Base-by-base conservation (phyloP, 1,139 yeast species). In the Hansenula anomala region DNA sequence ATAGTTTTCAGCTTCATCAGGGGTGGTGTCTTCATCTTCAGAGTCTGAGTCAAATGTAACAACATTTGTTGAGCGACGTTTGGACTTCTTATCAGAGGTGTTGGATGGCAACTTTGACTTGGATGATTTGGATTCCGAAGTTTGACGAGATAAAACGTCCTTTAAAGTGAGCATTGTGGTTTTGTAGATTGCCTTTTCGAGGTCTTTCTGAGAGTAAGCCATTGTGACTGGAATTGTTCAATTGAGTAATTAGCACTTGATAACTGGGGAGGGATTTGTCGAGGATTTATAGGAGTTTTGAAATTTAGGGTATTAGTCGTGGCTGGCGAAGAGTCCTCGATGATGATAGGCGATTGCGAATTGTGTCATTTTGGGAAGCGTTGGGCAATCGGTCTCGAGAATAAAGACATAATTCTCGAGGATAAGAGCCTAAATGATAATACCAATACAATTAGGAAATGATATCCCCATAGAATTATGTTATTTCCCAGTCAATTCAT, bases 21-120 rank as follows among this genome's bases (percentile, higher is more conserved):
- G 26, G 10, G 34, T 27, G 10, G 33, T 14, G 7, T 30, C 33
- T 15, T 36, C 33, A n/a, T 20, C 32, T 11, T 30, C 38, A 15
- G 15, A 15, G 12, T 31, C 29, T 12, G 36, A 34, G 27, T 34
- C 36, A 14, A 34, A 34, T 5, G 27, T 16, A 8, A 34, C 33
- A n/a, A 33, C 29, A 8, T n/a, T n/a, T n/a, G 7, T 11, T 20
- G 23, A 20, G 9, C 23, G 23, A n/a, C n/a, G n/a, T n/a, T n/a
- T n/a, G n/a, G n/a, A n/a, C n/a, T n/a, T n/a, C n/a, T n/a, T n/a
- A n/a, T n/a, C n/a, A n/a, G n/a, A n/a, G 10, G 13, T 18, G 5
- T 28, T 16, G 7, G 17, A 4, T 23, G 28, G 11, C 3, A 7
- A 5, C n/a, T 15, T 28, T 6, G 22, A 20, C 22, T 28, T 28